phyloP scores from a whole-genome alignment of 2,329 filamentous ascomycete species.

The Diaporthe ilicicola region DNA sequence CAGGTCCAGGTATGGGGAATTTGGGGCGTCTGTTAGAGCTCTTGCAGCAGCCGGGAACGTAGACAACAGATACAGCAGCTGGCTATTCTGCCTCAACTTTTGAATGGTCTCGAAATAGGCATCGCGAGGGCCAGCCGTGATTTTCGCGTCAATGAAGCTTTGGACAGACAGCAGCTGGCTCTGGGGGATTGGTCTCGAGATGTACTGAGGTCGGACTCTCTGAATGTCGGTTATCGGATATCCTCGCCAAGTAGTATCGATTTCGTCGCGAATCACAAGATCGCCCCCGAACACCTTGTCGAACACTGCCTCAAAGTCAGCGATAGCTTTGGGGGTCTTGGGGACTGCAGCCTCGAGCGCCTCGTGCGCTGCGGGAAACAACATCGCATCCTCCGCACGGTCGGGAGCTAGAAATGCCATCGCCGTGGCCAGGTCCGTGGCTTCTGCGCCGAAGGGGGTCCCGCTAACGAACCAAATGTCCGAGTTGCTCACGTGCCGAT shows the following conservation, averaged over 20 bases:
- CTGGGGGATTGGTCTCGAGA: not conserved
- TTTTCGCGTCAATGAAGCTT: not conserved
- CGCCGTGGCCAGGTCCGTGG: not conserved
- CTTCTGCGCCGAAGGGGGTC: not conserved
- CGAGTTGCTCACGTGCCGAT: not conserved
- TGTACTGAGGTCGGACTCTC: not conserved
- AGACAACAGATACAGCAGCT: constrained; percentile 24
- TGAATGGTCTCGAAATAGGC: not conserved
- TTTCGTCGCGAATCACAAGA: not conserved
- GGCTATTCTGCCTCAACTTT: not conserved
- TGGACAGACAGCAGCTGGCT: not conserved
- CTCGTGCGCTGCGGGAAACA: not conserved
- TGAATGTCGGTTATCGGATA: constrained; percentile 8
- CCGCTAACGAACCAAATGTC: constrained; percentile 17
- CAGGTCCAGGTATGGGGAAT: not conserved
- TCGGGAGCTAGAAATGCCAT: not conserved
- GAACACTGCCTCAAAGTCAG: not conserved
- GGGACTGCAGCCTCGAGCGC: not conserved
- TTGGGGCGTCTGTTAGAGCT: not conserved
- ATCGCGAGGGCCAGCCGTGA: not conserved
- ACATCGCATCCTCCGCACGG: not conserved
- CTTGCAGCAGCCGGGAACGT: constrained; percentile 19
- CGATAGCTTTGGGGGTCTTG: not conserved
- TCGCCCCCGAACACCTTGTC: not conserved
- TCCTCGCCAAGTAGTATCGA: not conserved